phyloP scores from a whole-genome alignment of 1,139 yeast genomes.

The Protomyces inundatus region DNA sequence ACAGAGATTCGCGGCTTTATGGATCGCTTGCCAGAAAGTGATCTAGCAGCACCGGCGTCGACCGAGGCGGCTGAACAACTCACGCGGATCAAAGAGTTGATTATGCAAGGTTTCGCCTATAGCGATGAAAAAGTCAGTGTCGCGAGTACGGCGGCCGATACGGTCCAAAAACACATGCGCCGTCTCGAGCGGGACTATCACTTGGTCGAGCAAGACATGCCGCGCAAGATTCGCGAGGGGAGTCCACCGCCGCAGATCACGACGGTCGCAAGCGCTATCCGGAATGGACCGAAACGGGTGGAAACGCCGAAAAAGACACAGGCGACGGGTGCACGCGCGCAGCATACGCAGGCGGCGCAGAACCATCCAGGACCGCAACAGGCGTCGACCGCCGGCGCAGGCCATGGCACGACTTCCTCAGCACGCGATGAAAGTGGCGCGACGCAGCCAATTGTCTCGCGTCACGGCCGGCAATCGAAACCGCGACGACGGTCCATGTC shows the following conservation, averaged over 20 bases:
- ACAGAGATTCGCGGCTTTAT: constrained; percentile 10
- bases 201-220: constrained; percentile 62
- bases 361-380: not conserved
- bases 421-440: constrained; percentile 16
- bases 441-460: constrained; percentile 17
- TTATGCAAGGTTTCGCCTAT: constrained; percentile 74
- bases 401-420: not conserved
- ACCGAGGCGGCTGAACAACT: constrained; percentile 6
- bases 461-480: constrained; percentile 23
- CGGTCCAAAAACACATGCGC: constrained; percentile 60
- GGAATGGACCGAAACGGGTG: constrained; percentile 20
- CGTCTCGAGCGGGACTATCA: constrained; percentile 75
- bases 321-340: not conserved
- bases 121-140: constrained; percentile 97
- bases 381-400: not conserved
- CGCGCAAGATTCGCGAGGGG: constrained; percentile 12
- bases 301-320: constrained; percentile 21
- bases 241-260: constrained; percentile 22
- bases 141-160: constrained; percentile 83
- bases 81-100: constrained; percentile 39
- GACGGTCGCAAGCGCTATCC: constrained; percentile 21
- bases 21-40: constrained; percentile 9
- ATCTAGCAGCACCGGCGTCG: not conserved
- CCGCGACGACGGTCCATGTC: constrained; percentile 17
- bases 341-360: too few relatives aligned